phyloP scores from a whole-genome alignment of 345 rosid species.

The Litchi chinensis region DNA sequence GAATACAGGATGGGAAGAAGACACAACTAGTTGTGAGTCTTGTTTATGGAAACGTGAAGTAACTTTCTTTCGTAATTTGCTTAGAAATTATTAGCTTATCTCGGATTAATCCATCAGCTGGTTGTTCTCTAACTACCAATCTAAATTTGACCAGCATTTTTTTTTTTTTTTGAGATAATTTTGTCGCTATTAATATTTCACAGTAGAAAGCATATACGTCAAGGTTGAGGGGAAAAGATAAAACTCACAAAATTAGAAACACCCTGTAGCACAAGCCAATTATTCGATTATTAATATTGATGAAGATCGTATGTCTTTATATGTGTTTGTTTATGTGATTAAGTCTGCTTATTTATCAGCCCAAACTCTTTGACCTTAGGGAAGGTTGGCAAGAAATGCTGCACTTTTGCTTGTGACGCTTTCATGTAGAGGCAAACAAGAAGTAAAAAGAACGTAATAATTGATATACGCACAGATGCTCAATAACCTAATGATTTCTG shows the following conservation, averaged over 20 bases:
- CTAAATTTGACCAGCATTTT: too few relatives aligned
- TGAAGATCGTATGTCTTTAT: not conserved
- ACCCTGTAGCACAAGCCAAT: slow-evolving; percentile 4
- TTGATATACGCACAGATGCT: too few relatives aligned
- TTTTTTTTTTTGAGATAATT: not conserved
- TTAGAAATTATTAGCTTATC: too few relatives aligned
- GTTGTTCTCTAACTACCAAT: too few relatives aligned
- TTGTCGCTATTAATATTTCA: not conserved
- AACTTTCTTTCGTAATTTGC: not conserved
- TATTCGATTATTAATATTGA: not conserved
- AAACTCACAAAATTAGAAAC: slow-evolving; percentile 3
- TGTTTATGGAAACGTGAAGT: not conserved
- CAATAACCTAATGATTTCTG: too few relatives aligned
- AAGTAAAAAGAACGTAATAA: too few relatives aligned
- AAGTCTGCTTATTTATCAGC: not conserved
- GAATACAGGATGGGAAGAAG: too few relatives aligned
- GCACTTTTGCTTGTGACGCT: not conserved
- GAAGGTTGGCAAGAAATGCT: not conserved
- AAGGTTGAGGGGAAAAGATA: slow-evolving; percentile 10
- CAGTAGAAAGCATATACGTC: slow-evolving; percentile 2
- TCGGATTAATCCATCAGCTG: too few relatives aligned
- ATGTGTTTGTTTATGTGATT: not conserved
- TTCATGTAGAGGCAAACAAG: too few relatives aligned
- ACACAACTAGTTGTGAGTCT: not conserved
- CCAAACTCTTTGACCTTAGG: not conserved